Evolutionary conservation across 2,329 filamentous ascomycete genomes (phyloP).

Genomic region (Colletotrichum neosansevieriae): DNA sequence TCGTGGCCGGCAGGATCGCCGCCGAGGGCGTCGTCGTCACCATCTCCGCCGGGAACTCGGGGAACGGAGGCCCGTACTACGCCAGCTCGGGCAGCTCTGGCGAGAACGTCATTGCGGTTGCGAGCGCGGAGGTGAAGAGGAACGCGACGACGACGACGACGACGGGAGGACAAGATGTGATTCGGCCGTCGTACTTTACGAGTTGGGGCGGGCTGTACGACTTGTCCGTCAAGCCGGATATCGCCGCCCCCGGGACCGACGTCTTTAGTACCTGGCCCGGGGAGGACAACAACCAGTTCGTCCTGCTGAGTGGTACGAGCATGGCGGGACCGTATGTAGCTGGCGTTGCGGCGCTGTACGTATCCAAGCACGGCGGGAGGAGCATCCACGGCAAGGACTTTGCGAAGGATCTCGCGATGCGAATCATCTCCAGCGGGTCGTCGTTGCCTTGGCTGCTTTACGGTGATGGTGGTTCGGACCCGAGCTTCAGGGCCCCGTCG

Average conservation of each 20-base stretch:
- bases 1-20: slow-evolving; percentile 55
- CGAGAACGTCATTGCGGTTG: slow-evolving; percentile 53
- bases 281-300: slow-evolving; percentile 46
- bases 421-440: slow-evolving; percentile 47
- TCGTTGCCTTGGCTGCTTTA: slow-evolving; percentile 44
- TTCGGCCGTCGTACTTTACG: slow-evolving; percentile 51
- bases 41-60: slow-evolving; percentile 57
- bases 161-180: no score
- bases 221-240: slow-evolving; percentile 56
- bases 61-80: slow-evolving; percentile 54
- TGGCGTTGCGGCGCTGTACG: slow-evolving; percentile 54
- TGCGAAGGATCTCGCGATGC: slow-evolving; percentile 49
- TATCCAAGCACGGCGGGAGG: slow-evolving; percentile 49
- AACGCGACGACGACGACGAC: not conserved
- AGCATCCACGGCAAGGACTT: slow-evolving; percentile 47
- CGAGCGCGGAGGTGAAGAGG: slow-evolving; percentile 49
- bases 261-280: slow-evolving; percentile 53
- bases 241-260: slow-evolving; percentile 57
- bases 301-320: slow-evolving; percentile 59
- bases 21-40: slow-evolving; percentile 56
- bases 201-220: slow-evolving; percentile 51
- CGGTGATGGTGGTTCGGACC: not conserved
- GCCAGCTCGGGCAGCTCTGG: slow-evolving; percentile 53
- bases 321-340: slow-evolving; percentile 63
- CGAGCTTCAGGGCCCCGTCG: slow-evolving; percentile 47